Percentiles rank a stretch among this genome's conserved stretches.
Conservation (phyloP, 306 rosid genomes). For the Hippophae rhamnoides region DNA sequence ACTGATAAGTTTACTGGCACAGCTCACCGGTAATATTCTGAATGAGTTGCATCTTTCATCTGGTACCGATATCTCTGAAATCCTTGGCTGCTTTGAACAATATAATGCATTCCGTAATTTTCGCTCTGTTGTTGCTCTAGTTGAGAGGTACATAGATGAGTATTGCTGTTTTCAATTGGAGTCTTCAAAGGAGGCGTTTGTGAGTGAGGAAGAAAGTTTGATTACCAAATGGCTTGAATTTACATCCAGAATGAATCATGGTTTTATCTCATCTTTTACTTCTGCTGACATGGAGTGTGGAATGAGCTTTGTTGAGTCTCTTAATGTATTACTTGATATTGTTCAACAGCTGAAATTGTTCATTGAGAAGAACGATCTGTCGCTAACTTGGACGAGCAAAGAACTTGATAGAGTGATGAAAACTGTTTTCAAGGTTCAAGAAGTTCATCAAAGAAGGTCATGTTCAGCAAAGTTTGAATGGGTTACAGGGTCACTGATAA, state of each 20-base stretch:
- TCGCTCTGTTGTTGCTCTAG: constrained; percentile 37
- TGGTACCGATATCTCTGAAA: constrained; percentile 87
- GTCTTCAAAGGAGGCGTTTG: constrained; percentile 24
- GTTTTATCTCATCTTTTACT: constrained; percentile 27
- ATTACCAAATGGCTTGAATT: constrained; percentile 47
- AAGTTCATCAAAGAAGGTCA: constrained; percentile 31
- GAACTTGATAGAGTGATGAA: constrained; percentile 51
- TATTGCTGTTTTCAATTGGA: constrained; percentile 40
- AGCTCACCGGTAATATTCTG: constrained; percentile 73
- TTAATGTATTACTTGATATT: constrained; percentile 43
- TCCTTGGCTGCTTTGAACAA: constrained; percentile 94
- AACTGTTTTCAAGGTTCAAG: constrained; percentile 48
- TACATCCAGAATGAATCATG: constrained; percentile 29
- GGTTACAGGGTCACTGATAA: constrained; percentile 67
- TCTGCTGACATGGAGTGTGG: constrained; percentile 32
- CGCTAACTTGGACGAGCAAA: constrained; percentile 28
- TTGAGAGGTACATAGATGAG: constrained; percentile 51
- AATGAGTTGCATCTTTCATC: constrained; percentile 84
- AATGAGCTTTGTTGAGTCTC: constrained; percentile 37
- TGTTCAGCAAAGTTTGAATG: constrained; percentile 79
- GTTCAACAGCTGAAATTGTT: constrained; percentile 40
- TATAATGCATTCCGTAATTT: constrained; percentile 61
- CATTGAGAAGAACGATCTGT: constrained; percentile 21
- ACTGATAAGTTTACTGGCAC: constrained; percentile 66
- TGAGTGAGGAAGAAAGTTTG: constrained; percentile 25